These are phyloP conservation scores for Paecilomyces dactylethromorphus DNA, from an alignment of 2,329 filamentous ascomycete species.

Conservation along the genomic window DNA sequence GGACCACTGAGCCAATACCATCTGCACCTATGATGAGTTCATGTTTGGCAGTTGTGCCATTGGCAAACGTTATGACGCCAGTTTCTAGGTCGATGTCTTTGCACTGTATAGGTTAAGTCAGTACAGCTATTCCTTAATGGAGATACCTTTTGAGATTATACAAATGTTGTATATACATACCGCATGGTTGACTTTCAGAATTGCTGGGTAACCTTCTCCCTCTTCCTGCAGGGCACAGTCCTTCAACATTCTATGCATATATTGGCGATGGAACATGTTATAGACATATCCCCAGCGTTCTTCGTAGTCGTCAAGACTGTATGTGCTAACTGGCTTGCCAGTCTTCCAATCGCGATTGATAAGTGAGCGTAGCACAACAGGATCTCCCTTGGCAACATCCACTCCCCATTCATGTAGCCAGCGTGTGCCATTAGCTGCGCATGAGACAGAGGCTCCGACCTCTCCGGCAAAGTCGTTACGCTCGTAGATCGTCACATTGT, in stretches of 20 bases:
- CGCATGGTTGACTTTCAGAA: slow-evolving; percentile 53
- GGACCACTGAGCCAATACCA: slow-evolving; percentile 61
- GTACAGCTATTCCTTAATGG: too few species aligned
- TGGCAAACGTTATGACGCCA: slow-evolving; percentile 47
- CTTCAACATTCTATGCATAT: slow-evolving; percentile 63
- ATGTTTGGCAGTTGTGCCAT: slow-evolving; percentile 46
- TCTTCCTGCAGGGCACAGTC: slow-evolving; percentile 48
- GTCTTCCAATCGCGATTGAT: slow-evolving; percentile 67
- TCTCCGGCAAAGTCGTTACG: slow-evolving; percentile 60
- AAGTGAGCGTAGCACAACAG: slow-evolving; percentile 58
- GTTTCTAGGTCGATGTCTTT: slow-evolving; percentile 8
- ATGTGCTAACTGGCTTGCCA: slow-evolving; percentile 59
- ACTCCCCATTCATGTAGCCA: slow-evolving; percentile 66
- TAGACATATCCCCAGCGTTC: slow-evolving; percentile 59
- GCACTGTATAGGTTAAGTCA: too few species aligned
- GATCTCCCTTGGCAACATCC: slow-evolving; percentile 57
- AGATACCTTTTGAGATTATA: too few species aligned
- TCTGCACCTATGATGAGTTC: slow-evolving; percentile 60
- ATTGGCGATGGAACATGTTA: slow-evolving; percentile 64
- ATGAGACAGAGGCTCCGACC: slow-evolving; percentile 61
- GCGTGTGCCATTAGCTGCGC: slow-evolving; percentile 62
- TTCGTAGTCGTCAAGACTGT: slow-evolving; percentile 59
- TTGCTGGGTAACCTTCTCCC: slow-evolving; percentile 49
- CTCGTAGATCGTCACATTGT: slow-evolving; percentile 59
- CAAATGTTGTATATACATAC: slow-evolving; percentile 21